These are phyloP conservation scores for Lanmaoa pseudosensibilis DNA, from an alignment of 768 basidiomycete genomes.

Conservation along the genomic window DNA sequence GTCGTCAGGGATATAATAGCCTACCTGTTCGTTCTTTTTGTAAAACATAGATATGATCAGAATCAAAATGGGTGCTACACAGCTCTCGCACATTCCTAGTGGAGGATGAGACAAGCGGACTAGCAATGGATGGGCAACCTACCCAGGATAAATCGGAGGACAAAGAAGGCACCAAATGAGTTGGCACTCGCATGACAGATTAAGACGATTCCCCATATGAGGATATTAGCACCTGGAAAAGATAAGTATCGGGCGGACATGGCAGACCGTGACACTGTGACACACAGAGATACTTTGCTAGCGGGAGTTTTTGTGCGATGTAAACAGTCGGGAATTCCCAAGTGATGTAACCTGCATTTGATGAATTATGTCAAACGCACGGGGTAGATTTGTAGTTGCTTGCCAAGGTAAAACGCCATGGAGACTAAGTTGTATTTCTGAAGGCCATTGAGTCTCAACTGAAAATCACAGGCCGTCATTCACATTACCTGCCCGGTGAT, in stretches of 20 bases:
- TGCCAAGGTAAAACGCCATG: neutral
- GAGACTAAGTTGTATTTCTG: neutral
- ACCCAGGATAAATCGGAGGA: conserved; percentile 34
- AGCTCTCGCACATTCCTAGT: conserved; percentile 38
- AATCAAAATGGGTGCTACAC: conserved; percentile 42
- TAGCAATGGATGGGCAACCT: neutral
- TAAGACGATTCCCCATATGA: conserved; percentile 41
- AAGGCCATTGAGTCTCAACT: neutral
- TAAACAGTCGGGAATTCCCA: conserved; percentile 44
- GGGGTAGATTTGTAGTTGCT: neutral
- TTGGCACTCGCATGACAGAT: conserved; percentile 36
- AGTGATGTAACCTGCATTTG: conserved; percentile 29
- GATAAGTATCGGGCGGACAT: neutral
- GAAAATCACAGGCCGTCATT: neutral
- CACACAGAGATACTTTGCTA: conserved; percentile 40
- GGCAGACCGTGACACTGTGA: neutral
- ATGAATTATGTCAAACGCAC: neutral
- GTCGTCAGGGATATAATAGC: neutral
- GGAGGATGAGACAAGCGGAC: neutral
- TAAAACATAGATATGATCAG: conserved; percentile 41
- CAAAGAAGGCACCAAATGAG: conserved; percentile 40
- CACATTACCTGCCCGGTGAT: conserved; percentile 8
- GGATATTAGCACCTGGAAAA: conserved; percentile 34
- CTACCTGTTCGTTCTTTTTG: conserved; percentile 41
- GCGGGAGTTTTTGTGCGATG: conserved; percentile 38